Percentiles rank a stretch among this genome's conserved stretches.
Conservation (phyloP, 306 rosid species). For the Prunus kanzakura region DNA sequence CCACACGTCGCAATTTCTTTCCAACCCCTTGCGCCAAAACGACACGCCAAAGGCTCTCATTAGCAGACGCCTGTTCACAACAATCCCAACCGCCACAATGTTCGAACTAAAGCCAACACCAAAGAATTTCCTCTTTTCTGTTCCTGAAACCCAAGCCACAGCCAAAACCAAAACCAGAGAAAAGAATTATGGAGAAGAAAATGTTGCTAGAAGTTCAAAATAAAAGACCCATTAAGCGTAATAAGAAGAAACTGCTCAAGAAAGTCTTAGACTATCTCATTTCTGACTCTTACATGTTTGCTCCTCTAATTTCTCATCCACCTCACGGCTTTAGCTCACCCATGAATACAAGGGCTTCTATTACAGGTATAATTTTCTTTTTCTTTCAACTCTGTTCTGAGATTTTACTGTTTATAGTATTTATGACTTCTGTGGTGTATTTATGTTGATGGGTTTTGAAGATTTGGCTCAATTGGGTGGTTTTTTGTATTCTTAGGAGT, state of each 20-base stretch:
- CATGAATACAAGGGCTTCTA: constrained; percentile 11
- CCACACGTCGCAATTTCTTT: background rate
- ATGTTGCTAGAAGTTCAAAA: constrained; percentile 20
- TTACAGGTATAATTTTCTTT: constrained; percentile 18
- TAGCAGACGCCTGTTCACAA: background rate
- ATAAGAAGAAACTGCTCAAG: constrained; percentile 36
- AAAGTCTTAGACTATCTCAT: constrained; percentile 49
- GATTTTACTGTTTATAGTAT: background rate
- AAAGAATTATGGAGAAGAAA: constrained; percentile 37
- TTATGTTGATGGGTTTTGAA: background rate
- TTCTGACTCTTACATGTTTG: constrained; percentile 58
- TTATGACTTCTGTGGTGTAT: background rate
- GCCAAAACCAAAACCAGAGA: constrained; percentile 1
- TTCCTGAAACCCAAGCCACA: background rate
- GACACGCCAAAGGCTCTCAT: background rate
- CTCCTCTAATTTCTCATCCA: constrained; percentile 45
- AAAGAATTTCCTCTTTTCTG: background rate
- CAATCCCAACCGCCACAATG: constrained; percentile 30
- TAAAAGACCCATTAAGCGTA: constrained; percentile 34
- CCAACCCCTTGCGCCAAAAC: too few relatives aligned
- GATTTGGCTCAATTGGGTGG: background rate
- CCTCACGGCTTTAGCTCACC: constrained; percentile 14
- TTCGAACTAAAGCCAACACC: background rate
- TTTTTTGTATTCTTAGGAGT: constrained; percentile 29
- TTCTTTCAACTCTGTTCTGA: background rate